Percentiles rank a stretch among this genome's conserved stretches.
phyloP scores from a whole-genome alignment of 768 basidiomycete species.

The Xerocomellus dryophilus region DNA sequence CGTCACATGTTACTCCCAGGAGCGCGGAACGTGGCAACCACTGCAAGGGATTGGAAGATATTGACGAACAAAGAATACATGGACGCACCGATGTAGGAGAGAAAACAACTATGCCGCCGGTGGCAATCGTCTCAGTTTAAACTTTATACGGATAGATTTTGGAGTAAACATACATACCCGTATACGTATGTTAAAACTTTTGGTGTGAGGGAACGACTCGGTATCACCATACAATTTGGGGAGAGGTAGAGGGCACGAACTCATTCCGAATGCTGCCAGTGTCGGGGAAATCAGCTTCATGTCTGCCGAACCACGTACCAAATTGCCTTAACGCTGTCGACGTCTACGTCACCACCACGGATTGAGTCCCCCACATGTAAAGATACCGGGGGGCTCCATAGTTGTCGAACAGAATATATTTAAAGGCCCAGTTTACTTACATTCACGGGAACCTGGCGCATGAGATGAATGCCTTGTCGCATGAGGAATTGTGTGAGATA shows the following conservation, averaged over 20 bases:
- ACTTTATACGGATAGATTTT: too few relatives aligned
- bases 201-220: neutral
- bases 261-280: slow-evolving; percentile 1
- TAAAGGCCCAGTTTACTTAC: too few relatives aligned
- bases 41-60: neutral
- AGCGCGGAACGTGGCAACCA: slow-evolving; percentile 30
- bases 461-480: too few relatives aligned
- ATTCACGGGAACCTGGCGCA: too few relatives aligned
- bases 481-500: neutral
- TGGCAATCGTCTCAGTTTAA: neutral
- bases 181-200: neutral
- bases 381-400: too few relatives aligned
- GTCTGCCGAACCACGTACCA: neutral
- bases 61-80: neutral
- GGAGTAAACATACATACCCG: neutral
- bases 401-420: too few relatives aligned
- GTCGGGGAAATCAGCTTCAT: neutral
- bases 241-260: neutral
- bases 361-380: too few relatives aligned
- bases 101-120: neutral
- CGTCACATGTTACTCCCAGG: slow-evolving; percentile 10
- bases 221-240: neutral
- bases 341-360: neutral
- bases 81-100: neutral
- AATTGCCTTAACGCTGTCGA: slow-evolving; percentile 4